These are phyloP conservation scores for Tetraselmis striata DNA, from an alignment of 139 green algal species.

Conservation along the genomic window DNA sequence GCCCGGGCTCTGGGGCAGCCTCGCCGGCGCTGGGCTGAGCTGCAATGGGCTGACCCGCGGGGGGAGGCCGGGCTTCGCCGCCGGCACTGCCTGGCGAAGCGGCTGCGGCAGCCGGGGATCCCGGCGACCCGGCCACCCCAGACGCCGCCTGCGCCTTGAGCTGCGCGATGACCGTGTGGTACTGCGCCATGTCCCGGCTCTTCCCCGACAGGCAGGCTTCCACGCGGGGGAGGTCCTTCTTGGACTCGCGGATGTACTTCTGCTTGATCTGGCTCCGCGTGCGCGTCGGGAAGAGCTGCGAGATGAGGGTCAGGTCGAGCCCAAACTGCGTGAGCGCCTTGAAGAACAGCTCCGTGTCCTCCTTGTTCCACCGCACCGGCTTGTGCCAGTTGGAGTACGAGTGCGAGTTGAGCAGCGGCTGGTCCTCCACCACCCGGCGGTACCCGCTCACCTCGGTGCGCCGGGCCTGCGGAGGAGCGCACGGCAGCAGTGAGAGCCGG, in stretches of 20 bases:
- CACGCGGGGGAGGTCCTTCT: neutral
- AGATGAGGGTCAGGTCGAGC: constrained; percentile 36
- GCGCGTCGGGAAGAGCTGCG: constrained; percentile 27
- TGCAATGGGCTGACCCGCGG: neutral
- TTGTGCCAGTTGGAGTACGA: constrained; percentile 22
- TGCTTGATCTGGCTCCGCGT: constrained; percentile 7
- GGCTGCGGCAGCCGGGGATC: too few relatives aligned
- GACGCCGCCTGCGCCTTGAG: neutral
- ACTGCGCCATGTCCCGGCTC: neutral
- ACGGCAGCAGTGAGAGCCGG: too few relatives aligned
- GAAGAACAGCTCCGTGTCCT: neutral
- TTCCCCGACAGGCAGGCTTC: neutral
- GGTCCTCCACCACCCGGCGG: constrained; percentile 24
- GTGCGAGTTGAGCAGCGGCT: constrained; percentile 20
- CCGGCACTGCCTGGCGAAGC: too few relatives aligned
- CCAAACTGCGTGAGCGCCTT: constrained; percentile 28
- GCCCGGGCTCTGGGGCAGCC: neutral
- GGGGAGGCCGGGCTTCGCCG: neutral
- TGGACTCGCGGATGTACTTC: neutral
- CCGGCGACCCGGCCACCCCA: neutral
- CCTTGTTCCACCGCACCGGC: neutral
- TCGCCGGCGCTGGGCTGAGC: neutral
- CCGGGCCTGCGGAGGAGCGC: neutral
- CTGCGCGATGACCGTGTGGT: neutral
- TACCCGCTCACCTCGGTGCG: neutral